phyloP scores from a whole-genome alignment of 2,329 filamentous ascomycete genomes.

The Calonectria pseudoreteaudii region DNA sequence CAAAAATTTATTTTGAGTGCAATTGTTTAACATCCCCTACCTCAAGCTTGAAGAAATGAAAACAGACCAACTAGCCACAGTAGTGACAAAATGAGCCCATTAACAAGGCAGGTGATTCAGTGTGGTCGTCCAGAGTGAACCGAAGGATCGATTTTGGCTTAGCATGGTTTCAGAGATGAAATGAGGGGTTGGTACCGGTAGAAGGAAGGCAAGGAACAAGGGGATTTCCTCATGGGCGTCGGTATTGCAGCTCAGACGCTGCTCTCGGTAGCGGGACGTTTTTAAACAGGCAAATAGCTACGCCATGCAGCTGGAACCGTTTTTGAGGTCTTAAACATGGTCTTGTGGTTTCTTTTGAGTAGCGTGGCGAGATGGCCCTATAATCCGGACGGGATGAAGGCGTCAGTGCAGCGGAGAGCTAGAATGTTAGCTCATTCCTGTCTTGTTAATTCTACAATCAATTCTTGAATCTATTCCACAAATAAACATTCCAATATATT shows the following conservation, averaged over 20 bases:
- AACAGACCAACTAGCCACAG: not conserved
- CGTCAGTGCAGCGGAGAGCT: not conserved
- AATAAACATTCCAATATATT: too few relatives aligned
- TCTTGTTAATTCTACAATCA: not conserved
- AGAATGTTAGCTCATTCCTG: not conserved
- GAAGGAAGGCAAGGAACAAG: not conserved
- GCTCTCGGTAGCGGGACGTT: not conserved
- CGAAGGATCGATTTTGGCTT: not conserved
- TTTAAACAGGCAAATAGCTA: not conserved
- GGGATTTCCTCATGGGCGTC: not conserved
- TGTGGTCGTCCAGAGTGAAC: not conserved
- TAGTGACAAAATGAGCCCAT: not conserved
- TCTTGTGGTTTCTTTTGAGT: not conserved
- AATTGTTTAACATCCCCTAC: not conserved
- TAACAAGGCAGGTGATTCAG: not conserved
- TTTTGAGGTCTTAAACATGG: not conserved
- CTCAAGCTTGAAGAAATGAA: not conserved
- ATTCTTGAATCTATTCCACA: too few relatives aligned
- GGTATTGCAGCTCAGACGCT: not conserved
- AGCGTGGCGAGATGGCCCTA: not conserved
- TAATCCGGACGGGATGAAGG: not conserved
- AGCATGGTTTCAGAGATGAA: not conserved
- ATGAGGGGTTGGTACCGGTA: not conserved
- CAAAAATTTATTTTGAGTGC: not conserved
- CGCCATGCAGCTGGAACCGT: not conserved